Base-by-base conservation (phyloP, 495 filamentous ascomycete genomes). In the Aspergillus egyptiacus region DNA sequence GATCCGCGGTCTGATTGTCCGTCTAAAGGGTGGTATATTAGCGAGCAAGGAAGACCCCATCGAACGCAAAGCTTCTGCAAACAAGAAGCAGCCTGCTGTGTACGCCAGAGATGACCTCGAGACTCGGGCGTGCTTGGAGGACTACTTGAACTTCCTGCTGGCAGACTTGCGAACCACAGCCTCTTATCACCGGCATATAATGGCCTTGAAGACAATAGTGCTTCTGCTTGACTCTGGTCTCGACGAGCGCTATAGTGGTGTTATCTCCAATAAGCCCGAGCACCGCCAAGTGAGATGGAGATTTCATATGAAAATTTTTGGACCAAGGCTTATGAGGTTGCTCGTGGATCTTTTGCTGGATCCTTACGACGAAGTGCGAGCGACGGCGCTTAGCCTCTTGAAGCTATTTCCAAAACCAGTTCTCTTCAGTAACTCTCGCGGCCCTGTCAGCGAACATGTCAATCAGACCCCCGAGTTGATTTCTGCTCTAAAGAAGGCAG, bases 321-420 rank as follows among this genome's bases (percentile, higher is more conserved):
- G 73, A n/a, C 63, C 55, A 0, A 56, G 53, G 2, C 55, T 80
- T 36, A 54, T 75, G 13, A 58, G 76, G 25, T 55, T 83, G 15
- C 67, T 96, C 6, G 57, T 89, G 4, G 89, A 96, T 61, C 78
- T 93, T 8, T 56, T 95, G 1, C 67, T 93, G 36, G 85, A 97
- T 58, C 87, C 91, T 0, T 98, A 91, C 57, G 93, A 98, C 51
- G 93, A 98, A 68, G 85, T 97, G 9, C 77, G 93, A 50, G 78
- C 78, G 31, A 69, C 70, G 1, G 78, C 93, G 6, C 63, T 80
- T 0, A 67, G 69, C 5, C 66, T 89, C 13, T 51, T 95, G 20
- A 75, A 74, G 19, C n/a, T 72, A 6, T 71, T 71, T 24, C 68
- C 69, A 18, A 53, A 39, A 17, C 44, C 68, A 6, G 43, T 67